phyloP scores from a whole-genome alignment of 345 rosid species.

The Barbarea vulgaris region DNA sequence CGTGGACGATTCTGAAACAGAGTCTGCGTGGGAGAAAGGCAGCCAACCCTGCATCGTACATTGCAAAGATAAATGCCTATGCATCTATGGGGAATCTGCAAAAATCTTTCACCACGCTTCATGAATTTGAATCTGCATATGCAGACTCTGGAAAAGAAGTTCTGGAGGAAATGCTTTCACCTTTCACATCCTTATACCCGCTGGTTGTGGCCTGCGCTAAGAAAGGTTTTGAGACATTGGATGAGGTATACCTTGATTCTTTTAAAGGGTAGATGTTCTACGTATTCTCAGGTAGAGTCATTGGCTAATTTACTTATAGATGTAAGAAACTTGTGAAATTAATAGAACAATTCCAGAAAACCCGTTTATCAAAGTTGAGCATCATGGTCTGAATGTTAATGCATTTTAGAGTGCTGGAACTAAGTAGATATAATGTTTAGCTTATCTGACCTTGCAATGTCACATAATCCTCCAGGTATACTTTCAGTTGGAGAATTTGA shows the following conservation, averaged over 20 bases:
- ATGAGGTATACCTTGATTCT: slow-evolving; percentile 54
- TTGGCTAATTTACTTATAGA: slow-evolving; percentile 2
- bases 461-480: slow-evolving; percentile 61
- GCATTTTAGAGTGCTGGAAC: neutral
- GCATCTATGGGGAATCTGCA: slow-evolving; percentile 79
- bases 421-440: slow-evolving; percentile 4
- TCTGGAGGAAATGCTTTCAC: slow-evolving; percentile 75
- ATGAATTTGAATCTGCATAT: slow-evolving; percentile 70
- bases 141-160: slow-evolving; percentile 46
- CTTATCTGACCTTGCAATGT: slow-evolving; percentile 27
- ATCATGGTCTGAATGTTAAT: neutral
- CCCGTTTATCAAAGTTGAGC: neutral
- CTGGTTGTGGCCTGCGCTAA: slow-evolving; percentile 82
- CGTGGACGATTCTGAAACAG: slow-evolving; percentile 72
- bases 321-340: neutral
- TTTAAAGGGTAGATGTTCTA: neutral
- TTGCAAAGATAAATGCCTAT: slow-evolving; percentile 77
- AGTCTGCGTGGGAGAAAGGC: slow-evolving; percentile 68
- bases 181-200: slow-evolving; percentile 78
- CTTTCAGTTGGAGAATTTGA: slow-evolving; percentile 82
- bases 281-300: neutral
- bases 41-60: slow-evolving; percentile 71
- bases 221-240: slow-evolving; percentile 87
- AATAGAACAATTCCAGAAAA: slow-evolving; percentile 4
- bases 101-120: slow-evolving; percentile 68